Conservation (phyloP, 192 early-diverging fungal genomes). For the Rhizophagus prolifer region DNA sequence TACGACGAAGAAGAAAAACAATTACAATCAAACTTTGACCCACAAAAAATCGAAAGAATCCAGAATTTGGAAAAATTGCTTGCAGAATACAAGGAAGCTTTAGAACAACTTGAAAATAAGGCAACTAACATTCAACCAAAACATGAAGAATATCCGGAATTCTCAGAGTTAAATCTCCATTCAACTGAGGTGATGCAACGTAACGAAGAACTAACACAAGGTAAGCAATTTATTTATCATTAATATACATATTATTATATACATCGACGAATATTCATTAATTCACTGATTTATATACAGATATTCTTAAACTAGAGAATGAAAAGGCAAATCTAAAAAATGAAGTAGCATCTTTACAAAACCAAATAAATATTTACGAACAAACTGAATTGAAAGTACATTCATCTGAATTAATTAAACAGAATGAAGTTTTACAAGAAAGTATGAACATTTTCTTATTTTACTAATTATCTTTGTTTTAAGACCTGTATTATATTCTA, state of each 20-base stretch:
- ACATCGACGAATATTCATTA: neutral
- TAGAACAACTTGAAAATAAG: neutral
- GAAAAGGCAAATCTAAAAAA: neutral
- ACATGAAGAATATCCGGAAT: neutral
- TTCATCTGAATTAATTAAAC: constrained; percentile 5
- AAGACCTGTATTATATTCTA: neutral
- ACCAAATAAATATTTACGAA: constrained; percentile 8
- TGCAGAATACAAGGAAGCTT: neutral
- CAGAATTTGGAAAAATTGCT: constrained; percentile 13
- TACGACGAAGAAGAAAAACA: neutral
- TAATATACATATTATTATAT: neutral
- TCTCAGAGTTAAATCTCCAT: neutral
- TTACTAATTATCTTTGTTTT: neutral
- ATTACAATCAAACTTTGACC: neutral
- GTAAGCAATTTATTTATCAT: neutral
- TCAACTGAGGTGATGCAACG: neutral
- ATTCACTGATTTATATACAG: neutral
- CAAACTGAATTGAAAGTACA: neutral
- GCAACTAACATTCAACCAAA: neutral
- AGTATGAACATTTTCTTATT: neutral
- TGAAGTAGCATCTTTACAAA: constrained; percentile 7
- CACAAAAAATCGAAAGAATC: neutral
- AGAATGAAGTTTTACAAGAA: constrained; percentile 19
- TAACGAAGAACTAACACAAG: neutral
- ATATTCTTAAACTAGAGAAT: neutral